Evolutionary conservation across 257 asterid species (phyloP), one percentile per base, ranked within the genome.

Genomic region (Cynanchum wilfordii): DNA sequence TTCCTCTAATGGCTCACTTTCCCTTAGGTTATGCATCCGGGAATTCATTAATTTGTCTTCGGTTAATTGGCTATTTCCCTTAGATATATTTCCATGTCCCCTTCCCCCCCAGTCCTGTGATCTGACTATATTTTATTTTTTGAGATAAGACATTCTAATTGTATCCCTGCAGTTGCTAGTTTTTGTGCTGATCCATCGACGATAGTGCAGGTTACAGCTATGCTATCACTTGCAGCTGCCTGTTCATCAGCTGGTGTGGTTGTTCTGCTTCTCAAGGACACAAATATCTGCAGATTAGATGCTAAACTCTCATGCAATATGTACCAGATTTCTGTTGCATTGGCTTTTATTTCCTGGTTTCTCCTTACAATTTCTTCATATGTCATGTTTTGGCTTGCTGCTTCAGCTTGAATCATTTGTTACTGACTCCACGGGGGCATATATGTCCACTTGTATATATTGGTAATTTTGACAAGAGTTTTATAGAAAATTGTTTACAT

Each of bases 191-290:
- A 63, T 30, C 27, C 7, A 12, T 10, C 17, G 9, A 51, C 3
- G 20, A 25, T 15, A 10, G 25, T 82, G 84, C 87, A 93, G 98
- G 97, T 90, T 69, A 93, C 96, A 3, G 85, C 95, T 10, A 86
- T 90, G 69, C 86, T 93, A 63, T 89, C 97, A 29, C 93, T 93
- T 17, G 97, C 95, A 49, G 97, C 96, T 52, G 95, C 96, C 29
- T 81, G 93, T 81, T 90, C 98, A n/a, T 93, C 98, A 29, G 95
- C 93, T 15, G 98, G 97, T 16, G 98, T 93, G 66, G 75, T 82
- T 69, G 85, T 90, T 62, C 92, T 93, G 55, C 88, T 86, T 69
- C 78, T 80, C 51, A 85, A 73, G 76, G 97, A 93, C 75, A 83
- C 96, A 58, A 60, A 38, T 45, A 74, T 89, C 74, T 93, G 98